phyloP scores from a whole-genome alignment of 768 basidiomycete genomes.

The Neoboletus subvelutipes region DNA sequence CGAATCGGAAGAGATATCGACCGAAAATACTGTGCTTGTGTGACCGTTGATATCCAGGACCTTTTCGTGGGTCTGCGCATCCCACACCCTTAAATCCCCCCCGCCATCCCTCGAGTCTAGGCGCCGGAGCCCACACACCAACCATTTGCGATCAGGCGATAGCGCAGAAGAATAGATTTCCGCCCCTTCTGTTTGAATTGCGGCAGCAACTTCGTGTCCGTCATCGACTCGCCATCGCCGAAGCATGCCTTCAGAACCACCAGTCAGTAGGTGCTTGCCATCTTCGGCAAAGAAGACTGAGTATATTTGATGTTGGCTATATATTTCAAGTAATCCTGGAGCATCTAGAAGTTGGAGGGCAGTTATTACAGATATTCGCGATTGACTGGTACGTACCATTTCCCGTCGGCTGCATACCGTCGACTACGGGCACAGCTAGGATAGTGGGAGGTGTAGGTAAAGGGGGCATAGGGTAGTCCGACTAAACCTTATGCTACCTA shows the following conservation, averaged over 20 bases:
- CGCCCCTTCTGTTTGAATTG: not conserved
- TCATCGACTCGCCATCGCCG: not conserved
- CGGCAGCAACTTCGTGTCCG: not conserved
- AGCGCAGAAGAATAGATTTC: not conserved
- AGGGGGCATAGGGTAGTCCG: too few relatives aligned
- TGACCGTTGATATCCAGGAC: not conserved
- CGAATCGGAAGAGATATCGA: conserved; percentile 1
- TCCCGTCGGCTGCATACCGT: not conserved
- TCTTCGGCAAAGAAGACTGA: not conserved
- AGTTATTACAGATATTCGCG: not conserved
- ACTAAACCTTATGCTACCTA: too few relatives aligned
- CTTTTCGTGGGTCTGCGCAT: not conserved
- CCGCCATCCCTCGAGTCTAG: not conserved
- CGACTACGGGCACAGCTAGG: too few relatives aligned
- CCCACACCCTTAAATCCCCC: not conserved
- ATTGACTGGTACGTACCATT: not conserved
- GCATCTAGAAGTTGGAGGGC: not conserved
- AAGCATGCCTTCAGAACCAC: not conserved
- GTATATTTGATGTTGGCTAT: not conserved
- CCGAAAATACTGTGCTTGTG: not conserved
- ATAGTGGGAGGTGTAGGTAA: too few relatives aligned
- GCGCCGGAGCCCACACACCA: not conserved
- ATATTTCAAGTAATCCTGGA: too few relatives aligned
- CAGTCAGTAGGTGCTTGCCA: not conserved
- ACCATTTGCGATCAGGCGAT: not conserved